Conservation (phyloP, 352 stramenopile genomes). For the Globisporangium alternatum region DNA sequence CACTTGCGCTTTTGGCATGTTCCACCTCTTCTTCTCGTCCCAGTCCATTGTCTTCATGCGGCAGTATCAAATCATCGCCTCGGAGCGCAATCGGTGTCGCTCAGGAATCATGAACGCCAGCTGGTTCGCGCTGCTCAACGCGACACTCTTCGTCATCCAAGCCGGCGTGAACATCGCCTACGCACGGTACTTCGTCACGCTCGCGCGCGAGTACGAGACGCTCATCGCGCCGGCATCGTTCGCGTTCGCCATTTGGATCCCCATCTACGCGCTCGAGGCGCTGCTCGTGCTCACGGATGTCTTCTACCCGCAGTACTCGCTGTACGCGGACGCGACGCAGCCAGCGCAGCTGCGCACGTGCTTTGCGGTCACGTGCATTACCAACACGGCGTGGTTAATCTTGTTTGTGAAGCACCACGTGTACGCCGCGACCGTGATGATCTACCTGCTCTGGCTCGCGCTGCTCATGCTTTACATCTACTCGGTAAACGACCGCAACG, state of each 20-base stretch:
- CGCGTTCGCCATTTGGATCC: conserved; percentile 60
- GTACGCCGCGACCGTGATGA: conserved; percentile 51
- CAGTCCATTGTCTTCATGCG: conserved; percentile 16
- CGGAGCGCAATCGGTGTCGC: background rate
- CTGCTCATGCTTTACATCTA: conserved; percentile 77
- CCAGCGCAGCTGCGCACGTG: conserved; percentile 57
- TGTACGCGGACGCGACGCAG: conserved; percentile 70
- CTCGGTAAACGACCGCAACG: conserved; percentile 69
- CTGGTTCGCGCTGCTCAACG: conserved; percentile 57
- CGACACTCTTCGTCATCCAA: conserved; percentile 54
- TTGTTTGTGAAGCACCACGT: conserved; percentile 54
- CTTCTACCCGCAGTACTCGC: conserved; percentile 56
- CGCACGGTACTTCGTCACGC: conserved; percentile 44
- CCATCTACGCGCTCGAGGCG: conserved; percentile 64
- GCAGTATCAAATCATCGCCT: conserved; percentile 12
- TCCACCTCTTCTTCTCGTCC: conserved; percentile 12
- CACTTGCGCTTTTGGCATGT: conserved; percentile 14
- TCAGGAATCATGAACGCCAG: conserved; percentile 40
- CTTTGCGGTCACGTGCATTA: conserved; percentile 62
- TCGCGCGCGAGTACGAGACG: conserved; percentile 62
- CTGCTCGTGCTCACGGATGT: conserved; percentile 64
- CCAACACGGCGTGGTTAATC: conserved; percentile 68
- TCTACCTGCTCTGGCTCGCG: conserved; percentile 69
- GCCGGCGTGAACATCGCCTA: conserved; percentile 67
- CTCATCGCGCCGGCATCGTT: conserved; percentile 68